phyloP scores from a whole-genome alignment of 768 basidiomycete genomes.

The Xerocomus spinulosus region DNA sequence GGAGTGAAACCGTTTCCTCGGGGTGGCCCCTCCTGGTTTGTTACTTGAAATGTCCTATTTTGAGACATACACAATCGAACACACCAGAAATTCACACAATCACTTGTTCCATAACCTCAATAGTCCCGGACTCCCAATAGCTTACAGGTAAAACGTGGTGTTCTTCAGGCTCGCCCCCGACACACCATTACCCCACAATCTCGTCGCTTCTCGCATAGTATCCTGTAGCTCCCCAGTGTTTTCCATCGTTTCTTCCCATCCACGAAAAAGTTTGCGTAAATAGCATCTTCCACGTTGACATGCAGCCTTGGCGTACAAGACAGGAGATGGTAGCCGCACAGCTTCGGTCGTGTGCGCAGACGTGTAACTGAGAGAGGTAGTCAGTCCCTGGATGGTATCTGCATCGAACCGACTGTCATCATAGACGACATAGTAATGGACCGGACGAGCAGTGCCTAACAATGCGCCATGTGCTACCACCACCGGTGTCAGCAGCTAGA shows the following conservation, averaged over 20 bases:
- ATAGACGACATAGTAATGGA: not conserved
- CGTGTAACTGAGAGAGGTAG: conserved; percentile 2
- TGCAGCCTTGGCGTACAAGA: not conserved
- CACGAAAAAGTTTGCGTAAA: not conserved
- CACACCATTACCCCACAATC: conserved; percentile 58
- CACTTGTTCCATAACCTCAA: no score
- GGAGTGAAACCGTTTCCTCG: no score
- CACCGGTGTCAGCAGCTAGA: not conserved
- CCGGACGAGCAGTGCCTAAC: conserved; percentile 1
- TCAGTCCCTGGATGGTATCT: conserved; percentile 1
- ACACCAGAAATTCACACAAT: no score
- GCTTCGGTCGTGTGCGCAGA: conserved; percentile 1
- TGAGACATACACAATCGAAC: no score
- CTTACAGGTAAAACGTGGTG: conserved; percentile 71
- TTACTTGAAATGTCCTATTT: no score
- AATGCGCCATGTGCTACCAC: not conserved
- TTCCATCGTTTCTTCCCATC: not conserved
- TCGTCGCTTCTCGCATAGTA: conserved; percentile 48
- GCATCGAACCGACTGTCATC: not conserved
- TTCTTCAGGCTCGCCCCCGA: conserved; percentile 46
- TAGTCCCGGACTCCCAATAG: no score
- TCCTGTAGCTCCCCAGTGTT: conserved; percentile 28
- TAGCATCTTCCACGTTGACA: conserved; percentile 2
- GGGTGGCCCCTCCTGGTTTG: no score
- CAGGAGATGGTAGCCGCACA: not conserved